phyloP scores from a whole-genome alignment of 768 basidiomycete species.

The Tubosaeta brunneosetosa region DNA sequence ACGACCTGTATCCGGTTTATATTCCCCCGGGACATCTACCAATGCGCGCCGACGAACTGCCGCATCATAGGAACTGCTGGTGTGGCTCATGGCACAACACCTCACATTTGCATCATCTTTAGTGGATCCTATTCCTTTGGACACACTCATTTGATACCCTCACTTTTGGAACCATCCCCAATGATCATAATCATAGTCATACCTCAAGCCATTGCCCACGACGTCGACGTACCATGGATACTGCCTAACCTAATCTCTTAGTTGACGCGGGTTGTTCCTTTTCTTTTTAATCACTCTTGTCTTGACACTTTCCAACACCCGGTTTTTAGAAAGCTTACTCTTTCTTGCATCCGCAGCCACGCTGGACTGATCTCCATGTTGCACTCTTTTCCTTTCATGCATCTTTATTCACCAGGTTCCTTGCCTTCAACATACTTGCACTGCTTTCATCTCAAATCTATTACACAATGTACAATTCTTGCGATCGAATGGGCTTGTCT shows the following conservation, averaged over 20 bases:
- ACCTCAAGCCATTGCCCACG: constrained; percentile 9
- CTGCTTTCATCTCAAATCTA: constrained; percentile 16
- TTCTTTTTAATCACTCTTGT: constrained; percentile 5
- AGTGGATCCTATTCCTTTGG: constrained; percentile 16
- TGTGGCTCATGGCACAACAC: neutral
- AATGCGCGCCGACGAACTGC: constrained; percentile 16
- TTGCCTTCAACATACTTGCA: constrained; percentile 9
- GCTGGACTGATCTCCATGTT: constrained; percentile 15
- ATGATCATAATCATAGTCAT: constrained; percentile 14
- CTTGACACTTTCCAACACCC: constrained; percentile 17
- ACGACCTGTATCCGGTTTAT: constrained; percentile 16
- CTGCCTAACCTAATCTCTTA: constrained; percentile 17
- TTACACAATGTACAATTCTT: constrained; percentile 26
- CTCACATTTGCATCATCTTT: constrained; percentile 10
- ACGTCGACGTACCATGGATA: constrained; percentile 20
- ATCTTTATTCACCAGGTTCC: constrained; percentile 9
- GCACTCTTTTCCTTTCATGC: constrained; percentile 7
- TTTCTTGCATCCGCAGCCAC: constrained; percentile 9
- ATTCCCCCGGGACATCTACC: constrained; percentile 9
- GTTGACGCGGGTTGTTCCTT: constrained; percentile 3
- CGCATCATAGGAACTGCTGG: constrained; percentile 17
- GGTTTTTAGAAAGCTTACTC: constrained; percentile 4
- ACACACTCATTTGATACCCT: constrained; percentile 29
- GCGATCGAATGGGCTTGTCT: neutral
- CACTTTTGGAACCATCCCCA: constrained; percentile 13